These are phyloP conservation scores for Chaetomiaceae sp. DNA, from an alignment of 2,329 filamentous ascomycete genomes.

Conservation along the genomic window DNA sequence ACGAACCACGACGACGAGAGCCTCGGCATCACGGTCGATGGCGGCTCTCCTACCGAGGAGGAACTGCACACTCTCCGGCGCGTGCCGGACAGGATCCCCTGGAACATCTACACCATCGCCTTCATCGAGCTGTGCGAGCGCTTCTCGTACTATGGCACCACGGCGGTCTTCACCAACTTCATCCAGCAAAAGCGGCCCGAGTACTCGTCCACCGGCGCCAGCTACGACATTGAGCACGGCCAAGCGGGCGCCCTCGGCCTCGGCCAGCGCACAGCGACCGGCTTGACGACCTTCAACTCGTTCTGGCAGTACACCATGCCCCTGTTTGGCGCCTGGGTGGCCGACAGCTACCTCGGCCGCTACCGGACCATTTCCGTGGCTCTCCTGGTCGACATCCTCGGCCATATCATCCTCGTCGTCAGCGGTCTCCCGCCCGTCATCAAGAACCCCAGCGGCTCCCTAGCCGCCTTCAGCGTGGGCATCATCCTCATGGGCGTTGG, in stretches of 20 bases:
- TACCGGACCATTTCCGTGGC: slow-evolving; percentile 64
- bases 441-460: slow-evolving; percentile 47
- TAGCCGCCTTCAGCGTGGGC: slow-evolving; percentile 62
- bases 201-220: slow-evolving; percentile 52
- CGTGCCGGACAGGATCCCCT: slow-evolving; percentile 54
- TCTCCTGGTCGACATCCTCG: slow-evolving; percentile 57
- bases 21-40: slow-evolving; percentile 17
- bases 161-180: slow-evolving; percentile 62
- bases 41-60: slow-evolving; percentile 41
- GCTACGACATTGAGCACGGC: slow-evolving; percentile 26
- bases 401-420: slow-evolving; percentile 62
- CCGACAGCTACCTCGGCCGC: slow-evolving; percentile 59
- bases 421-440: slow-evolving; percentile 63
- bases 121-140: slow-evolving; percentile 68
- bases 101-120: slow-evolving; percentile 58
- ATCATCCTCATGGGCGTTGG: slow-evolving; percentile 51
- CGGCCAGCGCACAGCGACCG: slow-evolving; percentile 31
- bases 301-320: slow-evolving; percentile 61
- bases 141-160: slow-evolving; percentile 68
- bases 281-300: slow-evolving; percentile 38
- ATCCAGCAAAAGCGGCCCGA: slow-evolving; percentile 54
- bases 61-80: slow-evolving; percentile 50
- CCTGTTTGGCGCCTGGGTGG: slow-evolving; percentile 47
- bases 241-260: slow-evolving; percentile 53
- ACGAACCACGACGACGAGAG: slow-evolving; percentile 8